Evolutionary conservation across 495 filamentous ascomycete species (phyloP).

Genomic region (Xylaria sp.): DNA sequence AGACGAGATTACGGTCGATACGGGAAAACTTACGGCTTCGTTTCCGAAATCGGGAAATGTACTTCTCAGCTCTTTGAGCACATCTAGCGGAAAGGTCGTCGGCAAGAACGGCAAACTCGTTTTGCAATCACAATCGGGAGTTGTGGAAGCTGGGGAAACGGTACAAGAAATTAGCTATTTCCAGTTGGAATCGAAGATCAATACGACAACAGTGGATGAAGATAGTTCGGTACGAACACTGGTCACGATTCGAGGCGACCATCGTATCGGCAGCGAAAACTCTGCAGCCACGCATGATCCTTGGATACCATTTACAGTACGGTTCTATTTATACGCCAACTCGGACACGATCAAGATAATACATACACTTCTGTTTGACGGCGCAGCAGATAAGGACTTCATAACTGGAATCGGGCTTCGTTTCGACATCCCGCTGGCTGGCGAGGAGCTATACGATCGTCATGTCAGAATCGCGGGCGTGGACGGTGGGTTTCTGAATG

Average conservation of each 20-base stretch:
- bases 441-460: conserved; percentile 49
- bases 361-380: conserved; percentile 51
- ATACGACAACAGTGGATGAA: conserved; percentile 37
- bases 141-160: conserved; percentile 34
- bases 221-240: conserved; percentile 42
- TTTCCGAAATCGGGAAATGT: conserved; percentile 47
- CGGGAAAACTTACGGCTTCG: conserved; percentile 47
- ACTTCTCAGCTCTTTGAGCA: conserved; percentile 45
- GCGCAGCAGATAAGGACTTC: conserved; percentile 43
- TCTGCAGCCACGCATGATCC: conserved; percentile 30
- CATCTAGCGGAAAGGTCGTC: conserved; percentile 45
- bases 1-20: conserved; percentile 38
- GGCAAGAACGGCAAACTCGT: conserved; percentile 52
- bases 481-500: conserved; percentile 46
- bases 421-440: conserved; percentile 48
- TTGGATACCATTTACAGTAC: conserved; percentile 50
- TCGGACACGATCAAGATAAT: conserved; percentile 47
- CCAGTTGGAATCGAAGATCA: conserved; percentile 35
- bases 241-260: conserved; percentile 47
- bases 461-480: conserved; percentile 50
- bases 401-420: conserved; percentile 49
- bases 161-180: conserved; percentile 30
- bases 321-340: conserved; percentile 55
- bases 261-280: conserved; percentile 27
- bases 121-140: conserved; percentile 45